Evolutionary conservation across 352 stramenopile species (phyloP).

Genomic region (Pythium graminicola): DNA sequence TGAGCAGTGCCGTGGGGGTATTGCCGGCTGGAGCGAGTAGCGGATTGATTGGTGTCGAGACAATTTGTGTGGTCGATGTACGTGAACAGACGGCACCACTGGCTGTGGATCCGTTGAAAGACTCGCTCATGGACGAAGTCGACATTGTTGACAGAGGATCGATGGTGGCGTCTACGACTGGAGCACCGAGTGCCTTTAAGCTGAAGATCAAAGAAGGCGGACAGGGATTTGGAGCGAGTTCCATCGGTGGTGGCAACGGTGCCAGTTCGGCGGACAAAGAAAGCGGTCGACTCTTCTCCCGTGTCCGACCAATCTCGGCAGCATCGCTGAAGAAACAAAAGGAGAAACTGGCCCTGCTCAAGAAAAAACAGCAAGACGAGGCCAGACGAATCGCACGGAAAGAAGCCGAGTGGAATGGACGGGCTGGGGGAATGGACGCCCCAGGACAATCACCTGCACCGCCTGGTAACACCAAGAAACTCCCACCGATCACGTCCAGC

Average conservation of each 20-base stretch:
- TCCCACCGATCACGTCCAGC: slow-evolving; percentile 45
- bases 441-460: slow-evolving; percentile 11
- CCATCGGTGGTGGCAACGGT: neutral
- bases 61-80: slow-evolving; percentile 93
- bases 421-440: slow-evolving; percentile 60
- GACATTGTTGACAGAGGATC: neutral
- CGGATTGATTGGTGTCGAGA: slow-evolving; percentile 85
- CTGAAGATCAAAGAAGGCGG: slow-evolving; percentile 44
- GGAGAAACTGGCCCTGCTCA: slow-evolving; percentile 50
- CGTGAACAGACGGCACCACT: slow-evolving; percentile 62
- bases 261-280: slow-evolving; percentile 34
- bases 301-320: slow-evolving; percentile 43
- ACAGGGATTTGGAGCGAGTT: slow-evolving; percentile 4
- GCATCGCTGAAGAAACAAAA: slow-evolving; percentile 71
- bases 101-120: slow-evolving; percentile 7
- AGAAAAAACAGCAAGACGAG: slow-evolving; percentile 63
- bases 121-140: slow-evolving; percentile 9
- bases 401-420: slow-evolving; percentile 74
- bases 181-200: slow-evolving; percentile 40
- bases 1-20: slow-evolving; percentile 27
- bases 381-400: slow-evolving; percentile 44
- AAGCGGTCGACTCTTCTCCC: slow-evolving; percentile 56
- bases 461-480: slow-evolving; percentile 38
- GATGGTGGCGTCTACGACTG: neutral
- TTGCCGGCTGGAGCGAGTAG: slow-evolving; percentile 10